phyloP scores from a whole-genome alignment of 768 basidiomycete species.

The Dioszegia aurantiaca region DNA sequence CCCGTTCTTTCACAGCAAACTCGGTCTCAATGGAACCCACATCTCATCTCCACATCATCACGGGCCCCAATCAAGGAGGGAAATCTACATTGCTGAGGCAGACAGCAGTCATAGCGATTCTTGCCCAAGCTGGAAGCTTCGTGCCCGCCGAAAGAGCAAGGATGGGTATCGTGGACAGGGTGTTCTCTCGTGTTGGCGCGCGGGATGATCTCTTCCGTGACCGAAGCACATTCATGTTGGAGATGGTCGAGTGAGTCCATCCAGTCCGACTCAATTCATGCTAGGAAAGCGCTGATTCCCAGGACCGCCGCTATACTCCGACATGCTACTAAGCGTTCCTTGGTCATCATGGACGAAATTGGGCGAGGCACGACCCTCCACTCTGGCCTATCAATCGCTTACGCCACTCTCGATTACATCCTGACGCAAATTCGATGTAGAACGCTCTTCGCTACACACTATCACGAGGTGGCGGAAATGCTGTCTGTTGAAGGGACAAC shows the following conservation, averaged over 20 bases:
- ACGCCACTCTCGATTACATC: slow-evolving; percentile 78
- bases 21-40: slow-evolving; percentile 63
- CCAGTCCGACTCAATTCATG: neutral
- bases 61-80: slow-evolving; percentile 77
- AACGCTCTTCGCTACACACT: slow-evolving; percentile 97
- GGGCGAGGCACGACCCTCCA: slow-evolving; percentile 89
- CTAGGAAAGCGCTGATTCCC: slow-evolving; percentile 7
- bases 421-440: slow-evolving; percentile 72
- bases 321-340: slow-evolving; percentile 74
- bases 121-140: slow-evolving; percentile 89
- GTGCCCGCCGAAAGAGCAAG: slow-evolving; percentile 81
- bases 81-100: slow-evolving; percentile 93
- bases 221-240: slow-evolving; percentile 85
- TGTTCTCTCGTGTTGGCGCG: slow-evolving; percentile 93
- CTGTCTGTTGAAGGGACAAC: slow-evolving; percentile 55
- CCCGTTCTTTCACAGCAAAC: slow-evolving; percentile 79
- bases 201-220: slow-evolving; percentile 92
- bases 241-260: slow-evolving; percentile 51
- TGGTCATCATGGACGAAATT: slow-evolving; percentile 99
- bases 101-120: slow-evolving; percentile 78
- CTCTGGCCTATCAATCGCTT: slow-evolving; percentile 91
- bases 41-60: slow-evolving; percentile 75
- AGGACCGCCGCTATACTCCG: slow-evolving; percentile 88
- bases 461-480: slow-evolving; percentile 87
- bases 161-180: slow-evolving; percentile 80